Conservation (phyloP, 2,329 filamentous ascomycete genomes). For the Boeremia exigua region DNA sequence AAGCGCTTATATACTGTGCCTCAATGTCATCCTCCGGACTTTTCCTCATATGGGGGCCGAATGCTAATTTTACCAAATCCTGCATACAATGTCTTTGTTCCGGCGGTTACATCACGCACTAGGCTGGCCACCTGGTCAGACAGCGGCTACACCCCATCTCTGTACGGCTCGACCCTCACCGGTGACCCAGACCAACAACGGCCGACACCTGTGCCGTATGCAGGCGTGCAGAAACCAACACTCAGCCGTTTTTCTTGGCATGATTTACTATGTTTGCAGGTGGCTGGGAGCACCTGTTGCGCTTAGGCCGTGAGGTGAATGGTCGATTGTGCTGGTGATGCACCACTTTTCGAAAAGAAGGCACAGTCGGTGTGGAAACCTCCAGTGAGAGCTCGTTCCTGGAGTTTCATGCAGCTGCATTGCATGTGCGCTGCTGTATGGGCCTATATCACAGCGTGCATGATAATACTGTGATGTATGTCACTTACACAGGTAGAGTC, state of each 20-base stretch:
- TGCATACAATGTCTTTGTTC: conserved; percentile 30
- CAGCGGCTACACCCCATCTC: conserved; percentile 36
- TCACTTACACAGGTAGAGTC: conserved; percentile 12
- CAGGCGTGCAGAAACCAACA: conserved; percentile 24
- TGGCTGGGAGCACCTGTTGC: conserved; percentile 28
- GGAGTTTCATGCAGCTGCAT: conserved; percentile 29
- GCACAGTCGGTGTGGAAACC: conserved; percentile 31
- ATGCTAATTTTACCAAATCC: conserved; percentile 32
- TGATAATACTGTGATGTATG: conserved; percentile 26
- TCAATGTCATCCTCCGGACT: conserved; percentile 27
- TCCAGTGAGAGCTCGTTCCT: conserved; percentile 29
- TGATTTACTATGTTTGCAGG: conserved; percentile 17
- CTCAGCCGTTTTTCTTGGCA: conserved; percentile 40
- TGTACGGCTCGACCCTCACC: conserved; percentile 33
- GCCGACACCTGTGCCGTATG: conserved; percentile 31
- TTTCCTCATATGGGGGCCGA: conserved; percentile 32
- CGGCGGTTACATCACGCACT: conserved; percentile 32
- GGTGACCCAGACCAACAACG: conserved; percentile 28
- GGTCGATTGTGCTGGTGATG: conserved; percentile 28
- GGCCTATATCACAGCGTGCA: conserved; percentile 21
- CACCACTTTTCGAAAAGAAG: conserved; percentile 27
- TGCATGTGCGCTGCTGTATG: conserved; percentile 18
- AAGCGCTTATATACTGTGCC: conserved; percentile 36
- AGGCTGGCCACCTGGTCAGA: conserved; percentile 26
- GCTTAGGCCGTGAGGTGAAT: conserved; percentile 33